These are phyloP conservation scores for Penicillium crustosum DNA, from an alignment of 2,329 filamentous ascomycete genomes.

Conservation along the genomic window DNA sequence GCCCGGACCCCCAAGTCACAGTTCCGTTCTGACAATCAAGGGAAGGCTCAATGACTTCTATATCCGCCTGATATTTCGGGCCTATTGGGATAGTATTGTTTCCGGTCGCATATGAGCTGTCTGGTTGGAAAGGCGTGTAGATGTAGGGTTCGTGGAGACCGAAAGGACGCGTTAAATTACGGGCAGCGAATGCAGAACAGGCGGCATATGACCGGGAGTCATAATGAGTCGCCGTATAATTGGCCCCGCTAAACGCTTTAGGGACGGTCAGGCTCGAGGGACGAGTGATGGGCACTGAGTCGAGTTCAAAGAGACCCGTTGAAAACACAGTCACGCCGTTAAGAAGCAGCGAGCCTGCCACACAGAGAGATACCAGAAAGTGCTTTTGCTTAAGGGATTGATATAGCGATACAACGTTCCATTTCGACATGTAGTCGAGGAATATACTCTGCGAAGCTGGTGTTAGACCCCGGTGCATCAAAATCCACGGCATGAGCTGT, in stretches of 20 bases:
- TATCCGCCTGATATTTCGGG: not conserved
- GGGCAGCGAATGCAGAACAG: not conserved
- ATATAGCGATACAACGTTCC: slow-evolving; percentile 10
- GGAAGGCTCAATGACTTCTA: not conserved
- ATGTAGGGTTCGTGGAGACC: not conserved
- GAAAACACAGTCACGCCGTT: slow-evolving; percentile 7
- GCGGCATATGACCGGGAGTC: not conserved
- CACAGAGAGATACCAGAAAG: slow-evolving; percentile 12
- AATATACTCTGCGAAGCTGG: slow-evolving; percentile 11
- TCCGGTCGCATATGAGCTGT: not conserved
- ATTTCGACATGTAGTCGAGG: slow-evolving; percentile 13
- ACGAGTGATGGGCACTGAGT: not conserved
- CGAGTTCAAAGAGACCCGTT: slow-evolving; percentile 5
- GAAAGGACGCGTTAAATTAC: slow-evolving; percentile 2
- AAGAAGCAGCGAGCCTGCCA: slow-evolving; percentile 2
- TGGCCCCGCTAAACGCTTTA: not conserved
- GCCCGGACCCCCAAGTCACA: not conserved
- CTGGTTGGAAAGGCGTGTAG: slow-evolving; percentile 1
- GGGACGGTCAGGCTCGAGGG: not conserved
- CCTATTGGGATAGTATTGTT: not conserved
- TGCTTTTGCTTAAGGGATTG: slow-evolving; percentile 11
- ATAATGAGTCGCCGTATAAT: not conserved
- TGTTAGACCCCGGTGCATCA: slow-evolving; percentile 8
- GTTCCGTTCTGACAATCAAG: not conserved
- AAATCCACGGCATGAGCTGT: slow-evolving; percentile 16